Base-by-base conservation (phyloP, 2,329 filamentous ascomycete species). In the Diaporthe sp. region DNA sequence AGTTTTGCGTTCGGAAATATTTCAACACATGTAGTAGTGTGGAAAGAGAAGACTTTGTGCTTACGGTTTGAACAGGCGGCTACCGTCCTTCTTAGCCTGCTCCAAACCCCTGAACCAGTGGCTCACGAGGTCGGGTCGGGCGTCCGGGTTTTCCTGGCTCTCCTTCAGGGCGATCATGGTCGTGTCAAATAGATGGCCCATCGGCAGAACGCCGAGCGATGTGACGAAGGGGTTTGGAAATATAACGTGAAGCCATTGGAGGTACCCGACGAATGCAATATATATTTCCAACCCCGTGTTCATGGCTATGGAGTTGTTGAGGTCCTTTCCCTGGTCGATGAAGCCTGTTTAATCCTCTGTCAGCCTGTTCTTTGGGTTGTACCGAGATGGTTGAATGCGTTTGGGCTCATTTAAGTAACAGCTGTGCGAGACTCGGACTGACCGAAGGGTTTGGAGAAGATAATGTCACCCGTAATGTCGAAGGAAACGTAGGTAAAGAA, bases 401-500 rank as follows among this genome's bases (percentile, higher is more conserved):
- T 47, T 32, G 3, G 9, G 8, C 10, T 10, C 37, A 13, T 13
- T 61, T 2, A 17, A 5, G 4, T 27, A 13, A 9, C 13, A n/a
- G 17, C 42, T 10, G 42, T 47, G 19, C 19, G 19, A 27, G 4
- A 22, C 2, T n/a, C 10, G 1, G n/a, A 58, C 66, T 32, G n/a
- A 56, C 71, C 71, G 44, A 82, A 80, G 50, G 76, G 75, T 70
- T 79, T 79, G n/a, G 79, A 81, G 66, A 81, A 82, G 27, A 80
- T 74, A 39, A 79, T 75, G 63, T 82, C 80, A 15, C 81, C 80
- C 25, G 81, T 75, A n/a, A 81, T 77, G 75, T 83, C 81, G 56
- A 81, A 82, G n/a, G 81, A 78, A 44, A 78, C 80, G 44, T 73
- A 79, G 10, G 78, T 79, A 32, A 78, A 76, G 47, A 73, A 77